phyloP scores from a whole-genome alignment of 2,329 filamentous ascomycete genomes.

The Arthrinium puccinioides region DNA sequence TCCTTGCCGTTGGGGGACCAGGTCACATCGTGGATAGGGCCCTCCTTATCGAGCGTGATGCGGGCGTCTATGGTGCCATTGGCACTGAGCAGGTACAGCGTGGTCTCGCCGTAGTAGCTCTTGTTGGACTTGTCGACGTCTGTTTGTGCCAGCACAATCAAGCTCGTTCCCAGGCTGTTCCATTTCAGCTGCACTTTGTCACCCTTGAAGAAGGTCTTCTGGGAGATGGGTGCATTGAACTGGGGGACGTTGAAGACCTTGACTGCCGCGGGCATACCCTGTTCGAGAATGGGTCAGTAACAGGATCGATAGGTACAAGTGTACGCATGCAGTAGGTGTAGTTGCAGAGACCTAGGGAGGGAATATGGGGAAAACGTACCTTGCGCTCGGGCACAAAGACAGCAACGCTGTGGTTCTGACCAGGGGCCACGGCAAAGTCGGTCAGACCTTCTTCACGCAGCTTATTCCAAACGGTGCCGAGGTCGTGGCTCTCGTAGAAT shows the following conservation, averaged over 20 bases:
- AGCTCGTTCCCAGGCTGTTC: constrained; percentile 84
- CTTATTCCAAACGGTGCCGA: constrained; percentile 90
- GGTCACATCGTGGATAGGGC: constrained; percentile 94
- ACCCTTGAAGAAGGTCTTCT: constrained; percentile 99
- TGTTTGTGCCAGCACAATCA: constrained; percentile 93
- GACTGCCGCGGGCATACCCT: constrained; percentile 90
- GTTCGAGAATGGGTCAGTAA: constrained; percentile 14
- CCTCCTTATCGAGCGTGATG: constrained; percentile 90
- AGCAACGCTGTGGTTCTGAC: constrained; percentile 84
- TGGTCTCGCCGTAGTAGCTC: constrained; percentile 98
- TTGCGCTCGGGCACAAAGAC: constrained; percentile 95
- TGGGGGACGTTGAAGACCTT: constrained; percentile 92
- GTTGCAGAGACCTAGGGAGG: neutral
- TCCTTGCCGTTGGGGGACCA: constrained; percentile 98
- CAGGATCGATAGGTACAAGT: neutral
- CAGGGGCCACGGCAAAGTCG: constrained; percentile 84
- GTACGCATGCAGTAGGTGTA: neutral
- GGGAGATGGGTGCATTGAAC: constrained; percentile 75
- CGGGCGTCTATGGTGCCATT: constrained; percentile 90
- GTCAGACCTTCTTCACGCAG: constrained; percentile 83
- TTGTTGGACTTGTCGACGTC: constrained; percentile 98
- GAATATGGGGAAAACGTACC: constrained; percentile 39
- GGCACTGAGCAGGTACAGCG: constrained; percentile 87
- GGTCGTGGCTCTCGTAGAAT: constrained; percentile 84
- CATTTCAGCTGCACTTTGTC: constrained; percentile 99